Evolutionary conservation across 2,329 filamentous ascomycete genomes (phyloP).

Genomic region (Colletotrichum trifolii): DNA sequence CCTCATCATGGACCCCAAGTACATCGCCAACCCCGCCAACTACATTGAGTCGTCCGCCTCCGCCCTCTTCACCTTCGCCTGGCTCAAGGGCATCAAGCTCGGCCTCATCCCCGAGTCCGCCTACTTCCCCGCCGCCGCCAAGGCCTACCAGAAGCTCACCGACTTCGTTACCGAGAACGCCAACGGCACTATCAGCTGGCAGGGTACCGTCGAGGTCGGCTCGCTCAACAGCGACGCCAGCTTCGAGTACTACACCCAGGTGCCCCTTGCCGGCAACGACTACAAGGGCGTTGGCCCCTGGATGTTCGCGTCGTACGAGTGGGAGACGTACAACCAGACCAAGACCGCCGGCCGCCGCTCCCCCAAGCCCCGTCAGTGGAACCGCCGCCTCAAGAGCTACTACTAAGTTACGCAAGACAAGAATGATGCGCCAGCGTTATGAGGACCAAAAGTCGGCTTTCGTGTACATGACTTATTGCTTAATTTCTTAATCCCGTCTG

Average conservation of each 20-base stretch:
- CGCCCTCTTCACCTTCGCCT: conserved; percentile 67
- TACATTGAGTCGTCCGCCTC: conserved; percentile 70
- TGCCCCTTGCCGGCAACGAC: conserved; percentile 34
- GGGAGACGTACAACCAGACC: conserved; percentile 38
- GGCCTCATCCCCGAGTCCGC: conserved; percentile 50
- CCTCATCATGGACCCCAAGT: conserved; percentile 64
- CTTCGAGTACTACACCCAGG: conserved; percentile 51
- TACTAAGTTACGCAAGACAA: conserved; percentile 4
- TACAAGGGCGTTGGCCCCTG: conserved; percentile 39
- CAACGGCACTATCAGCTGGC: conserved; percentile 61
- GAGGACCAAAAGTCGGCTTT: conserved; percentile 8
- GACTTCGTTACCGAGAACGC: conserved; percentile 58
- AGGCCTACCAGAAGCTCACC: conserved; percentile 51
- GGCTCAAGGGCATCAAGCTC: conserved; percentile 47
- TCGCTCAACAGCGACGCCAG: conserved; percentile 60
- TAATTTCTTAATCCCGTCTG: conserved; percentile 21
- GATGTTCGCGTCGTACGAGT: conserved; percentile 39
- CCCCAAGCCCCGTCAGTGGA: conserved; percentile 16
- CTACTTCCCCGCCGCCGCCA: conserved; percentile 48
- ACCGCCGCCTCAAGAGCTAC: conserved; percentile 27
- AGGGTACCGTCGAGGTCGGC: conserved; percentile 64
- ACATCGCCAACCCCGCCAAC: conserved; percentile 61
- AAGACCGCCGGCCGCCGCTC: conserved; percentile 6
- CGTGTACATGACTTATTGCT: conserved; percentile 31
- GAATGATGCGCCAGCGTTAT: not conserved